Conservation (phyloP, 2,329 filamentous ascomycete genomes). For the Trichophyton simii region DNA sequence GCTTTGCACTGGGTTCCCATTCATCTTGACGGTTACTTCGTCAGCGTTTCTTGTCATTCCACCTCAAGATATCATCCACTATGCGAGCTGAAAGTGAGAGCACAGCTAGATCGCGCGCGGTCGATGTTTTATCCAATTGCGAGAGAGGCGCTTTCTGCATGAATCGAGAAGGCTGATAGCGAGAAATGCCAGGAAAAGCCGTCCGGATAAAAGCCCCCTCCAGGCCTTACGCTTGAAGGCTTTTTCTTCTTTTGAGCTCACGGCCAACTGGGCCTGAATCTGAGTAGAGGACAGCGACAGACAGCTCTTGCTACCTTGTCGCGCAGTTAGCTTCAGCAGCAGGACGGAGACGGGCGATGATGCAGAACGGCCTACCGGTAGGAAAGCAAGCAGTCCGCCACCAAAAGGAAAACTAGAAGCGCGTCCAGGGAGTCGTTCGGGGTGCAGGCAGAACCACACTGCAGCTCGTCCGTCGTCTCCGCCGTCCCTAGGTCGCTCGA, state of each 20-base stretch:
- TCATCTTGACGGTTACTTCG: slow-evolving; percentile 22
- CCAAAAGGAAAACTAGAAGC: not conserved
- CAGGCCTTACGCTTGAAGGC: not conserved
- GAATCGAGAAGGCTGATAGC: not conserved
- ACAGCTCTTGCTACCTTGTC: not conserved
- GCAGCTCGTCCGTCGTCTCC: not conserved
- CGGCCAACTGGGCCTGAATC: too few species aligned
- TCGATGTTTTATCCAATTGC: not conserved
- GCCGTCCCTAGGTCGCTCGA: too few species aligned
- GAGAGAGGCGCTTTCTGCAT: not conserved
- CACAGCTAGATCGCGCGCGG: not conserved
- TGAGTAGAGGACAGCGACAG: not conserved
- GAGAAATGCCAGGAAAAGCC: too few species aligned
- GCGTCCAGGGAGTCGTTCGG: not conserved
- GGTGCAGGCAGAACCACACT: not conserved
- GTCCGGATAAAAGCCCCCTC: not conserved
- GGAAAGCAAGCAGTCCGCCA: not conserved
- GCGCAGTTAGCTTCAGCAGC: not conserved
- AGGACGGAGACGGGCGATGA: not conserved
- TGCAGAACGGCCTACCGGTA: not conserved
- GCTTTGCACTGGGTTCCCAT: slow-evolving; percentile 18
- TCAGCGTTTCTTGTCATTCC: slow-evolving; percentile 20
- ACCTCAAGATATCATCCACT: not conserved
- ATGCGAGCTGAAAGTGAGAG: not conserved
- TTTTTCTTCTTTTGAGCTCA: not conserved